Evolutionary conservation across 2,329 filamentous ascomycete genomes (phyloP), one percentile per base, ranked within the genome.

Genomic region (Didymella glomerata): DNA sequence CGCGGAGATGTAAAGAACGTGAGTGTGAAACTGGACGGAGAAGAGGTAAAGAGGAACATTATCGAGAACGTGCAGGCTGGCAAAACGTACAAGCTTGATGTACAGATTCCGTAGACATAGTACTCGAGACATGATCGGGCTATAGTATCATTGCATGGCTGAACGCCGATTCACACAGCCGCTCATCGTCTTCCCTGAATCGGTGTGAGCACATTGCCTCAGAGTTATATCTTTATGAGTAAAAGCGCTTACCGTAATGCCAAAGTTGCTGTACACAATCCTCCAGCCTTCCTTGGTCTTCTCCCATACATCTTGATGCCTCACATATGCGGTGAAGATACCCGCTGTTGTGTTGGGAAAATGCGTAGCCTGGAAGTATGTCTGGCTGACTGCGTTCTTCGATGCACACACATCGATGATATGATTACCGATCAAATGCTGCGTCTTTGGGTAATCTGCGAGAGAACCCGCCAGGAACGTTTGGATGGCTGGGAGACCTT

Each of bases 1-100:
- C 78, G 82, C 1, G 73, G 66, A 8, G 75, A 79, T 25, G 80
- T 81, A 9, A 62, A 77, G 36, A 71, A 75, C 4, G 76, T 83
- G 2, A 76, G 73, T 18, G 79, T 85, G 3, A 72, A 66, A 32
- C 57, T 79, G 8, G 78, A 77, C 47, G 79, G 74, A 8, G 60
- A 73, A 34, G 67, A 72, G 2, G 63, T 85, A 34, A 76, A 79
- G 0, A 76, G 77, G 13, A 71, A 77, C 0, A 68, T 77, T 22
- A 76, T 86, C 52, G 80, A 71, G 13, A 66, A 73, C 11, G 78
- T 85, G 48, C 67, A 79, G 60, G 60, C 70, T 0, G 83, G 82
- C 1, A 70, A 72, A 64, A 80, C 76, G 10, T 85, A 85, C 56
- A 69, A 78, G 55, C 68, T 85, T 1, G 72, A 74, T 2, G 80